Percentiles rank a stretch among this genome's conserved stretches.
These are phyloP conservation scores for Didymella exigua DNA, from an alignment of 2,329 filamentous ascomycete species.

Conservation along the genomic window DNA sequence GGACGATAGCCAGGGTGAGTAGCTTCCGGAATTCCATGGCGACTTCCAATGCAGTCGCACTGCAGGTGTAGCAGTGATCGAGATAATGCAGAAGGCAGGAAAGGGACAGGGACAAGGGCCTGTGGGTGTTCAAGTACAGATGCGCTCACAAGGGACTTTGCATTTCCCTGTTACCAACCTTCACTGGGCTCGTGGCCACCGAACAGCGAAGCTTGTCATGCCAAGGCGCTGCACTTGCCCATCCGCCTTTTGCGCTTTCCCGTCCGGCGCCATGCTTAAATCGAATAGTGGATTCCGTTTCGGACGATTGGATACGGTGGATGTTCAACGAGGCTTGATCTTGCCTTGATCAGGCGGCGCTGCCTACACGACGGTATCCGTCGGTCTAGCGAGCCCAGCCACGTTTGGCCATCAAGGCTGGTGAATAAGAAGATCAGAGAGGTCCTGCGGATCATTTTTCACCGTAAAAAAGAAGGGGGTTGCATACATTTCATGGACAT, in stretches of 20 bases:
- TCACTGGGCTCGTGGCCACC: slow-evolving; percentile 15
- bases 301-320: slow-evolving; percentile 15
- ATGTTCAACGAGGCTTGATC: slow-evolving; percentile 8
- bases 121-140: slow-evolving; percentile 14
- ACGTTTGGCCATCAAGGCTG: background rate
- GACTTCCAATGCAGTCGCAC: slow-evolving; percentile 6
- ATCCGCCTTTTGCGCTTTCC: slow-evolving; percentile 10
- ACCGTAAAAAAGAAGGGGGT: background rate
- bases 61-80: slow-evolving; percentile 6
- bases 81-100: slow-evolving; percentile 10
- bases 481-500: background rate
- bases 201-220: slow-evolving; percentile 16
- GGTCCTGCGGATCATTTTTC: background rate
- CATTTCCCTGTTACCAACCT: slow-evolving; percentile 10
- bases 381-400: slow-evolving; percentile 12
- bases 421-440: background rate
- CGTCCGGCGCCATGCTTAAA: slow-evolving; percentile 16
- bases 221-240: slow-evolving; percentile 8
- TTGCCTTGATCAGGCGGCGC: slow-evolving; percentile 14
- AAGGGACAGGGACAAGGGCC: slow-evolving; percentile 9
- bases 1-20: slow-evolving; percentile 31
- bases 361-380: slow-evolving; percentile 13
- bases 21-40: slow-evolving; percentile 29
- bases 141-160: background rate
- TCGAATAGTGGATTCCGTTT: slow-evolving; percentile 3